Percentiles rank a stretch among this genome's conserved stretches.
Conservation (phyloP, 2,329 filamentous ascomycete species). For the Fusarium austroafricanum region DNA sequence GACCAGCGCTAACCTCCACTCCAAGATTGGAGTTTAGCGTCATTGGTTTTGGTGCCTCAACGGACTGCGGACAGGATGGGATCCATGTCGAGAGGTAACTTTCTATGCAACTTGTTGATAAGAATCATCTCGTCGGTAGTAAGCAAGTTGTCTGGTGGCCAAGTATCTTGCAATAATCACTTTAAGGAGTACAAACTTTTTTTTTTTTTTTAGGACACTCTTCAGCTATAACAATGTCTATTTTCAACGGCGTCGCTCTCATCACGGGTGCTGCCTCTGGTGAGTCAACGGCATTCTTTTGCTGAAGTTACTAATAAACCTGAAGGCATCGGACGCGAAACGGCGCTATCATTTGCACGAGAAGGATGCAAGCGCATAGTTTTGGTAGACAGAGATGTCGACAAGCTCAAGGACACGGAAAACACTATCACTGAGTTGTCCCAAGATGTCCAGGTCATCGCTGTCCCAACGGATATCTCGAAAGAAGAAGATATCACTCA, state of each 20-base stretch:
- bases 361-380: conserved; percentile 1
- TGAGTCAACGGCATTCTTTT: not conserved
- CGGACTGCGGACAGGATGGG: too few relatives aligned
- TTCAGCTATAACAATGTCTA: not conserved
- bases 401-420: conserved; percentile 5
- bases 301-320: not conserved
- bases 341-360: conserved; percentile 9
- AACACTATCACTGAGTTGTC: not conserved
- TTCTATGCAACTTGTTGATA: not conserved
- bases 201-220: not conserved
- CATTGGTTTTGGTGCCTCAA: not conserved
- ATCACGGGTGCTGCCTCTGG: conserved; percentile 24
- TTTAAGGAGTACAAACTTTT: too few relatives aligned
- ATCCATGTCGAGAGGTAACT: not conserved
- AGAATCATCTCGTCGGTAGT: not conserved
- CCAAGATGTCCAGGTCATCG: not conserved
- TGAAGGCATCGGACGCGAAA: conserved; percentile 11
- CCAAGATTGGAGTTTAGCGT: conserved; percentile 7
- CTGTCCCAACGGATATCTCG: conserved; percentile 17
- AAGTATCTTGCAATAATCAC: too few relatives aligned
- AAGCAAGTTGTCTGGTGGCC: too few relatives aligned
- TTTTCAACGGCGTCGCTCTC: conserved; percentile 22
- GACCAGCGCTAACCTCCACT: not conserved
- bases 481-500: conserved; percentile 6
- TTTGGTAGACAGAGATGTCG: conserved; percentile 5